Percentiles rank a stretch among this genome's conserved stretches.
Evolutionary conservation across 177 flowering plant genomes (phyloP).

Genomic region (Telopea speciosissima): DNA sequence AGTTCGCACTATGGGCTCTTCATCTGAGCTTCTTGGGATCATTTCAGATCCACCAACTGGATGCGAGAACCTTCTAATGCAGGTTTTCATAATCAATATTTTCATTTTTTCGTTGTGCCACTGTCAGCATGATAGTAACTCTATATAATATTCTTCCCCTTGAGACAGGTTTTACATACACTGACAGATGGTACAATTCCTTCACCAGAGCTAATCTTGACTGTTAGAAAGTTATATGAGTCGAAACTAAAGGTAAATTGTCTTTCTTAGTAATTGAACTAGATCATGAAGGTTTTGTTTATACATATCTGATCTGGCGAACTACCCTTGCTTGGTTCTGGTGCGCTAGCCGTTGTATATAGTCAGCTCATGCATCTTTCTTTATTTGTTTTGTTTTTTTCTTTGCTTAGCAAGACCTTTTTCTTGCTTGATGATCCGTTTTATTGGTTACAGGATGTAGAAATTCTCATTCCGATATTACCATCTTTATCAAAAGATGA

Average conservation of each 20-base stretch:
- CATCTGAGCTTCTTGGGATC: conserved; percentile 72
- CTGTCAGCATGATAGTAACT: conserved; percentile 6
- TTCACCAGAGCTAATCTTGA: conserved; percentile 53
- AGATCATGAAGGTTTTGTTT: neutral
- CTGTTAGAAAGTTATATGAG: conserved; percentile 64
- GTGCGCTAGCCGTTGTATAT: too few relatives aligned
- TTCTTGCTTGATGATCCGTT: neutral
- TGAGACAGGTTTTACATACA: conserved; percentile 71
- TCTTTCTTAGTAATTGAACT: neutral
- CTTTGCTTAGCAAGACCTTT: too few relatives aligned
- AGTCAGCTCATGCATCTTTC: too few relatives aligned
- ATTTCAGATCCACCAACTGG: conserved; percentile 87
- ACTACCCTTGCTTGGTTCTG: too few relatives aligned
- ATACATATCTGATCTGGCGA: conserved; percentile 7
- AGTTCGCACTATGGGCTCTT: conserved; percentile 87
- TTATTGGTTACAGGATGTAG: conserved; percentile 59
- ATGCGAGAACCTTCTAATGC: conserved; percentile 73
- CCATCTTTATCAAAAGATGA: conserved; percentile 76
- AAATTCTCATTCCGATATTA: conserved; percentile 70
- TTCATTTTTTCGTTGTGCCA: neutral
- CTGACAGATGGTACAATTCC: conserved; percentile 78
- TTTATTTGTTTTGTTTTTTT: too few relatives aligned
- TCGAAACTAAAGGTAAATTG: conserved; percentile 64
- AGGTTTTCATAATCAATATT: conserved; percentile 38
- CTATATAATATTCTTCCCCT: conserved; percentile 1